A percentile compares a stretch with the other conserved stretches of the same genome.
Evolutionary conservation across 1,284 basidiomycete species (phyloP).

Genomic region (Trametes polyzona): DNA sequence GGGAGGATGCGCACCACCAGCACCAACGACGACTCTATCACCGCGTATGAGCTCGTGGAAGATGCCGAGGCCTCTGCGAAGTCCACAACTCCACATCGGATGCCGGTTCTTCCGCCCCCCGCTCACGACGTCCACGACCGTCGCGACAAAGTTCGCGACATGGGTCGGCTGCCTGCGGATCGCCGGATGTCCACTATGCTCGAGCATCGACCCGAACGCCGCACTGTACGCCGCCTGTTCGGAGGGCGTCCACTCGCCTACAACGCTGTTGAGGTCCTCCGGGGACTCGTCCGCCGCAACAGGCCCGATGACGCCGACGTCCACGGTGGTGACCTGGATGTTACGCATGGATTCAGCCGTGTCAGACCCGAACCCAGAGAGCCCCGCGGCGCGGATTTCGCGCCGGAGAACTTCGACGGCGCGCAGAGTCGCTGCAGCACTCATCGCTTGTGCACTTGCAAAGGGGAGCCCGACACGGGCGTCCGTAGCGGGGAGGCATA

Average conservation of each 20-base stretch:
- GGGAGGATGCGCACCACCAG: conserved; percentile 59
- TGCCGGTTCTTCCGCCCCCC: conserved; percentile 48
- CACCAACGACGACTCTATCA: conserved; percentile 68
- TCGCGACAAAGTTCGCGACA: conserved; percentile 59
- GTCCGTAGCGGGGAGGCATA: conserved; percentile 72
- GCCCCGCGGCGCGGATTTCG: conserved; percentile 56
- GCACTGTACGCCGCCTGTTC: conserved; percentile 72
- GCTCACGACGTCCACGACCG: conserved; percentile 59
- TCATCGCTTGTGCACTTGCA: conserved; percentile 68
- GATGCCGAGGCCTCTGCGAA: conserved; percentile 49
- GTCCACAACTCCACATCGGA: conserved; percentile 40
- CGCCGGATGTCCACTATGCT: conserved; percentile 40
- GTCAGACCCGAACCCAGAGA: conserved; percentile 48
- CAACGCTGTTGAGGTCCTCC: conserved; percentile 48
- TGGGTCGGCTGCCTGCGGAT: conserved; percentile 55
- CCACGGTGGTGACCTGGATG: conserved; percentile 65
- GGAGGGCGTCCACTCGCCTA: conserved; percentile 70
- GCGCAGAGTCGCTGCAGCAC: conserved; percentile 68
- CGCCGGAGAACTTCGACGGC: conserved; percentile 72
- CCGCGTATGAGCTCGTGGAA: conserved; percentile 59
- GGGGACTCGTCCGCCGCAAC: conserved; percentile 7
- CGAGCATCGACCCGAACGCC: conserved; percentile 59
- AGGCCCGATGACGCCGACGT: conserved; percentile 60
- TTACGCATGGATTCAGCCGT: conserved; percentile 59
- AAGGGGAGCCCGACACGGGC: conserved; percentile 75